Base-by-base conservation (phyloP, 805 yeast species). In the Yamadazyma scolyti region DNA sequence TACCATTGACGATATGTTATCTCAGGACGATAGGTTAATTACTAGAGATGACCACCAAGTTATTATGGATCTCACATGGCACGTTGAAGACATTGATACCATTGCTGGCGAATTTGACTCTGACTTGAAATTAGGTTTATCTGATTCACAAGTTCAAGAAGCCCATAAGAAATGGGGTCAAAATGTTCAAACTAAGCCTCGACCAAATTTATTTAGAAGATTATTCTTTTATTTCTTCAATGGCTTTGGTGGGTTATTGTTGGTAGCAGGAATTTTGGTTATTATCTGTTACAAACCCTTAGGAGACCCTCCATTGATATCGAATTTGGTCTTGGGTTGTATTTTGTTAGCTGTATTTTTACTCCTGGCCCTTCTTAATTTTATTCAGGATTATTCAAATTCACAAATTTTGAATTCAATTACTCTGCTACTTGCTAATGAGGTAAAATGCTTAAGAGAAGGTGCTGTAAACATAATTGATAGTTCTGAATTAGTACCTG, bases 371-470 rank as follows among this genome's bases (percentile, higher is more conserved):
- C 32, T 39, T 5, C 65, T 70, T 48, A 66, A 67, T 44, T 68
- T 65, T 32, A 55, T 58, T 45, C 75, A 71, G 40, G 77, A 71
- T 40, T 69, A 50, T 46, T 65, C 73, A 4, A 58, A 71, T 23
- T 61, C 72, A 5, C 56, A 59, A 28, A 73, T 69, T 27, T 67
- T 71, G 75, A 62, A 60, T 20, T 67, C 75, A 3, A 71, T 71
- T 33, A 56, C 56, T 37, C 46, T 48, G 29, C 52, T 71, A 65
- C 47, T 71, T 11, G 73, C 76, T 8, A 37, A 47, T 11, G 61
- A 56, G n/a, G 50, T 54, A 9, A 40, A 36, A n/a, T 62, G 61
- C 4, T 30, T 61, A 4, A 53, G 75, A 38, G 51, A 56, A 34
- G 69, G 69, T 12, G 34, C 44, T 5, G 27, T 37, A 7, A 21